Conservation (phyloP, 2,329 filamentous ascomycete species). For the Ophiosphaerella korrae region DNA sequence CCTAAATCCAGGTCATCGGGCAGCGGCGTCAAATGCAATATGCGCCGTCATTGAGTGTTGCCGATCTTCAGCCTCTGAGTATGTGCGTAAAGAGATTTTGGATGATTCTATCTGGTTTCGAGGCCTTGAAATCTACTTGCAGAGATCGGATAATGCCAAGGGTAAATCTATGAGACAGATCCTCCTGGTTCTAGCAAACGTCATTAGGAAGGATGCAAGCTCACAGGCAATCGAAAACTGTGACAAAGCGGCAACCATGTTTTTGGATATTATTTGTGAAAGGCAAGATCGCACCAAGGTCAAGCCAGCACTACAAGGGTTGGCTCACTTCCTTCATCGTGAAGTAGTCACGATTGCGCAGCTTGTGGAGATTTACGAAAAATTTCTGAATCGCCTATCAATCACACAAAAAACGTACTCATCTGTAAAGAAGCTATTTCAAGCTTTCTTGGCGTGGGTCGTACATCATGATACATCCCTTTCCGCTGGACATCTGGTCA, state of each 20-base stretch:
- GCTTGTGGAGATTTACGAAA: constrained; percentile 48
- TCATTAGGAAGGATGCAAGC: constrained; percentile 38
- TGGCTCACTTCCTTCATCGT: constrained; percentile 70
- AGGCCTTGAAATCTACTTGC: constrained; percentile 49
- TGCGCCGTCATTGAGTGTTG: constrained; percentile 52
- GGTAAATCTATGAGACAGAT: constrained; percentile 55
- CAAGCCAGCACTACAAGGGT: constrained; percentile 71
- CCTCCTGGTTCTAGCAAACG: constrained; percentile 47
- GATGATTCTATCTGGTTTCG: constrained; percentile 46
- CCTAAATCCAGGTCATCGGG: constrained; percentile 46
- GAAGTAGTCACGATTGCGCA: constrained; percentile 53
- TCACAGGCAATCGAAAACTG: constrained; percentile 30
- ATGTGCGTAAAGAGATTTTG: constrained; percentile 40
- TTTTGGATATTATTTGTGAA: constrained; percentile 65
- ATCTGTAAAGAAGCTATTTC: constrained; percentile 26
- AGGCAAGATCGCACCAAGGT: constrained; percentile 67
- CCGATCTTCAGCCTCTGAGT: constrained; percentile 33
- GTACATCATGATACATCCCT: constrained; percentile 48
- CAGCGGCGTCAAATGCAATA: constrained; percentile 54
- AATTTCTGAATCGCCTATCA: constrained; percentile 11
- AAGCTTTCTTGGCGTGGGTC: constrained; percentile 43
- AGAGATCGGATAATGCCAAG: constrained; percentile 50
- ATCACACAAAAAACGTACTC: neutral
- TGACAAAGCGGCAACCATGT: constrained; percentile 41
- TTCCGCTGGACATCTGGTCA: constrained; percentile 46